Evolutionary conservation across 2,329 filamentous ascomycete species (phyloP), one percentile per base, ranked within the genome.

Genomic region (Trichoderma arundinaceum): DNA sequence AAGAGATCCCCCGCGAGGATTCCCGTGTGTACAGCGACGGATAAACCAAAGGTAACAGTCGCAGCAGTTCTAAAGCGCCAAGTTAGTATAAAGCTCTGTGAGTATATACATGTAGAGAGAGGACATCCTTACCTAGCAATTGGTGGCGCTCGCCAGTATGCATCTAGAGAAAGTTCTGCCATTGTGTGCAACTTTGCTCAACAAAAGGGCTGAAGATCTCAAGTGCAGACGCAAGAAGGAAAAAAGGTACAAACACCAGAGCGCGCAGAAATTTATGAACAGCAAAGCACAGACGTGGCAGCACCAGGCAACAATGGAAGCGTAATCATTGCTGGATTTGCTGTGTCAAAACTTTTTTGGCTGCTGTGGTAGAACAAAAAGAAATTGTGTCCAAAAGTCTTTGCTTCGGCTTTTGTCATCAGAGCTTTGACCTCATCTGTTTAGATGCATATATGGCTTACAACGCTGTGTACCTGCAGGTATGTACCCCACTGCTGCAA

Each of bases 21-120:
- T 19, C 83, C 78, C 51, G 85, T 79, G 72, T 88, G 82, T 46
- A 88, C 82, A 39, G 86, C 78, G 46, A 87, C 74, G 17, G 90
- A 92, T 52, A 88, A 80, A 64, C 82, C 74, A 68, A 91, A 83
- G 58, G 88, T 83, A 64, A 84, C 80, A 68, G 87, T 85, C 73
- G 88, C 86, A 67, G 92, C 78, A 67, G 87, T 91, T 80, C 90
- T 92, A 77, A n/a, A 48, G 41, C 22, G n/a, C 32, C 41, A 10
- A 8, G 72, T 77, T 69, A 74, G 72, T 9, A 41, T 22, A 64
- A 15, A 5, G 32, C 32, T 19, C 52, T 43, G 51, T 46, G 19
- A n/a, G 12, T 1, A 12, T 9, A 7, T 35, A 15, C 46, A 28
- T 12, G 28, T 15, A 19, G 39, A 9, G 8, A 5, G 17, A 32